Evolutionary conservation across 805 yeast species (phyloP), one percentile per base, ranked within the genome.

Genomic region (Danielozyma ontarioensis): DNA sequence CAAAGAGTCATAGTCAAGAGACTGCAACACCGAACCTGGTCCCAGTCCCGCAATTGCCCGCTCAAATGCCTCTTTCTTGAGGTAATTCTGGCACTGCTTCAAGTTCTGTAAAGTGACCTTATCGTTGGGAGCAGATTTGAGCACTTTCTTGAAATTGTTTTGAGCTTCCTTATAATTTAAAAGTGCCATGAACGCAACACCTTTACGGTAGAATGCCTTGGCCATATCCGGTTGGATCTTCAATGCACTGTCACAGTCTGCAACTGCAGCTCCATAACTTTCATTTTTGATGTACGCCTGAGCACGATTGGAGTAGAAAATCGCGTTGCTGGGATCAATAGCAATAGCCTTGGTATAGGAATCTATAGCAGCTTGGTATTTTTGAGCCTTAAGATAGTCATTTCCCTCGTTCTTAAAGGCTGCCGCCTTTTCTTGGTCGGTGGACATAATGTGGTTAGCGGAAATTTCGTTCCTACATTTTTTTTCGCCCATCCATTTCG

Each of bases 161-260:
- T 76, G 72, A 0, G 97, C 89, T 37, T 77, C 80, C 50, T 78
- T 78, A 52, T 87, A 82, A 41, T 84, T 74, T 44, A 87, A 58
- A 29, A 87, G 70, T 7, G 95, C 94, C 55, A 79, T 74, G 41
- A 78, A 58, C 0, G 97, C 82, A 10, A 83, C 75, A 0, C 96
- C 97, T 44, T 95, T 73, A 44, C 98, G 73, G 53, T 86, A 93
- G 54, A 85, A 83, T 0, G 87, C 88, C 57, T 90, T 90, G 23
- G 79, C 60, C 50, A 85, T 83, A 13, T 62, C 52, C 1, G 79
- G 72, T 51, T 90, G 87, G 7, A 80, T 49, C 30, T 69, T 72
- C 28, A 93, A 69, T 2, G 97, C 85, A 28, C 63, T 60, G 22
- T 79, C 74, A 46, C 95, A 80, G 55, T 89, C 96, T n/a, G 57